Percentiles rank a stretch among this genome's conserved stretches.
phyloP scores from a whole-genome alignment of 2,329 filamentous ascomycete genomes.

The Mariannaea sp. region DNA sequence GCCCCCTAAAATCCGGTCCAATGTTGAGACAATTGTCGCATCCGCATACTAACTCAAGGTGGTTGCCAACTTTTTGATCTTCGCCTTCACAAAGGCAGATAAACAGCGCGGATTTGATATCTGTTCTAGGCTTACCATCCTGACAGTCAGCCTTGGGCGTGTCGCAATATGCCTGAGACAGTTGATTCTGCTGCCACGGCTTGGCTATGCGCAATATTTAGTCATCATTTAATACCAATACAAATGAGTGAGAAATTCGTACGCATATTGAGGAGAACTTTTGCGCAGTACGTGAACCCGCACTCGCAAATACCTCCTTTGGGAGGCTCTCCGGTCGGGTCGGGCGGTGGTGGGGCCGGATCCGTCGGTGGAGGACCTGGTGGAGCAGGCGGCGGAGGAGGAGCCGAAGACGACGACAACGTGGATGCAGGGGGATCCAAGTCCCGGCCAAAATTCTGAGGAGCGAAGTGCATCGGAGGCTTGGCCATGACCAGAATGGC shows the following conservation, averaged over 20 bases:
- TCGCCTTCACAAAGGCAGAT: constrained; percentile 46
- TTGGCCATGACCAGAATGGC: constrained; percentile 33
- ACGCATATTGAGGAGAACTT: constrained; percentile 47
- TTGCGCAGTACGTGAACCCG: constrained; percentile 49
- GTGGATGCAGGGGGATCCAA: constrained; percentile 21
- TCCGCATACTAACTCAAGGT: constrained; percentile 46
- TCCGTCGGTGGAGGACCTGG: constrained; percentile 33
- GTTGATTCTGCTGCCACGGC: constrained; percentile 42
- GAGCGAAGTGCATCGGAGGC: constrained; percentile 26
- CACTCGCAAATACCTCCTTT: constrained; percentile 46
- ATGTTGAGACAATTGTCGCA: constrained; percentile 48
- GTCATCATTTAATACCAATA: not conserved
- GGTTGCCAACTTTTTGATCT: constrained; percentile 41
- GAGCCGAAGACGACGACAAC: constrained; percentile 27
- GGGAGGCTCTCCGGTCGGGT: constrained; percentile 28
- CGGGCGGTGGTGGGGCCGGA: constrained; percentile 26
- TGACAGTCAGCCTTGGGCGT: constrained; percentile 44
- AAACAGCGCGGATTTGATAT: constrained; percentile 43
- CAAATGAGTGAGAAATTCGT: constrained; percentile 11
- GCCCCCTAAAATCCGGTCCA: constrained; percentile 46
- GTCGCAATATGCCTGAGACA: constrained; percentile 44
- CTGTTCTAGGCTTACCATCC: constrained; percentile 38
- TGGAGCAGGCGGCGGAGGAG: constrained; percentile 33
- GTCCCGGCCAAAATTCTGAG: constrained; percentile 16
- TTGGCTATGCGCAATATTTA: constrained; percentile 32